Base-by-base conservation (phyloP, 176 grass and related monocot species). In the Thinopyrum elongatum region DNA sequence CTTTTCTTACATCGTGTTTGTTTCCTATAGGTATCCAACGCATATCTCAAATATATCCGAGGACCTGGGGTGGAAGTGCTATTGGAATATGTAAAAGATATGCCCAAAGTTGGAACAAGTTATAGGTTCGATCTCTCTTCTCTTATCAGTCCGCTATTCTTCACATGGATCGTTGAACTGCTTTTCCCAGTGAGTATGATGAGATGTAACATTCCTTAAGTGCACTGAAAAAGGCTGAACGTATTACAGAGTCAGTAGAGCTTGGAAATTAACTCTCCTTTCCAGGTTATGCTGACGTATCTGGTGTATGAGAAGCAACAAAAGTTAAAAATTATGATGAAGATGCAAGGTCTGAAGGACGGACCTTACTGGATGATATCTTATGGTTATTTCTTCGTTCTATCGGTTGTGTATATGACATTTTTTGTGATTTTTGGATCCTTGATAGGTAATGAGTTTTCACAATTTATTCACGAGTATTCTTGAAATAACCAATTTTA, bases 171-270 rank as follows among this genome's bases (percentile, higher is more conserved):
- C 8, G 61, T 92, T 81, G 62, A 94, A 80, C 88, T 98, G 41
- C 96, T 92, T 88, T 95, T 98, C 65, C 96, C 96, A 36, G 93
- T 94, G 83, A 95, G 91, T 95, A 87, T 88, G 76, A 85, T 85
- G 38, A 65, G 65, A 88, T 79, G 23, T 78, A 76, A 13, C 76
- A 57, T 79, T 83, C 46, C 30, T 30, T 81, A 62, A 84, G 49
- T 84, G 65, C 10, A 64, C 12, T 60, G 9, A 76, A 70, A 82
- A 36, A 23, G 0, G 22, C 53, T 65, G 23, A 78, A 51, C 3
- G 15, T 73, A 31, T 23, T 79, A 63, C 65, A 66, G 15, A 59
- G 79, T 83, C 44, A 26, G 15, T 66, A 66, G 33, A 82, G 26
- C 58, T 87, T 79, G 58, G 74, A 53, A 83, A 74, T 36, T 78